Evolutionary conservation across 2,329 filamentous ascomycete species (phyloP).

Genomic region (Fusarium buharicum): DNA sequence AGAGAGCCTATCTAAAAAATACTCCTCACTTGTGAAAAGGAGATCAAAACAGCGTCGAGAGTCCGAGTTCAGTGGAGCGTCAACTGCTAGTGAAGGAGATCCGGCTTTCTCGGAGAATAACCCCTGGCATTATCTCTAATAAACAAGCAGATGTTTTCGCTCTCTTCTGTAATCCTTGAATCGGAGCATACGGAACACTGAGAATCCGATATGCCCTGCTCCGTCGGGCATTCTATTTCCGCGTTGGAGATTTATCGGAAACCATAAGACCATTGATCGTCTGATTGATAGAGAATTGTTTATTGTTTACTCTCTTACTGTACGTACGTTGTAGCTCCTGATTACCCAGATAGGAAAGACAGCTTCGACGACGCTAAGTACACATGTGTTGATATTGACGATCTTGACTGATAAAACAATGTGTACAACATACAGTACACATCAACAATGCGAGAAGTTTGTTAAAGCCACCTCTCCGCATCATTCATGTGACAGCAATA

Average conservation of each 20-base stretch:
- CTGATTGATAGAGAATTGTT: constrained; percentile 18
- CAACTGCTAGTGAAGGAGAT: constrained; percentile 17
- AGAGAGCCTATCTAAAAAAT: too few species aligned
- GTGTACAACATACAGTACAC: background rate
- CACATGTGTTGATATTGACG: background rate
- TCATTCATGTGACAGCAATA: constrained; percentile 6
- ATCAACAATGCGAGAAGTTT: background rate
- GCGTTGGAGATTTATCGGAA: constrained; percentile 7
- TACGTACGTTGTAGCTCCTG: background rate
- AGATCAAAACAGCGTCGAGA: background rate
- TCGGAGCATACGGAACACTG: constrained; percentile 31
- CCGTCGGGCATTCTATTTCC: background rate
- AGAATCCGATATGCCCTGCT: constrained; percentile 19
- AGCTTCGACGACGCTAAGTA: constrained; percentile 10
- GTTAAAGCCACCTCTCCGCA: background rate
- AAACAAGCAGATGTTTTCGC: constrained; percentile 1
- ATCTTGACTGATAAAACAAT: background rate
- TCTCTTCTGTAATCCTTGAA: constrained; percentile 3
- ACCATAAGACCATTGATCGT: constrained; percentile 25
- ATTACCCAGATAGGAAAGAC: constrained; percentile 26
- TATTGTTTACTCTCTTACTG: background rate
- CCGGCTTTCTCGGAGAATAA: constrained; percentile 37
- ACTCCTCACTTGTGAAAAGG: too few species aligned
- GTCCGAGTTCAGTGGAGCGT: constrained; percentile 12
- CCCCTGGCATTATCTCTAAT: constrained; percentile 11